Percentiles rank a stretch among this genome's conserved stretches.
phyloP scores from a whole-genome alignment of 148 eudicot species.

The Limonium bicolor region DNA sequence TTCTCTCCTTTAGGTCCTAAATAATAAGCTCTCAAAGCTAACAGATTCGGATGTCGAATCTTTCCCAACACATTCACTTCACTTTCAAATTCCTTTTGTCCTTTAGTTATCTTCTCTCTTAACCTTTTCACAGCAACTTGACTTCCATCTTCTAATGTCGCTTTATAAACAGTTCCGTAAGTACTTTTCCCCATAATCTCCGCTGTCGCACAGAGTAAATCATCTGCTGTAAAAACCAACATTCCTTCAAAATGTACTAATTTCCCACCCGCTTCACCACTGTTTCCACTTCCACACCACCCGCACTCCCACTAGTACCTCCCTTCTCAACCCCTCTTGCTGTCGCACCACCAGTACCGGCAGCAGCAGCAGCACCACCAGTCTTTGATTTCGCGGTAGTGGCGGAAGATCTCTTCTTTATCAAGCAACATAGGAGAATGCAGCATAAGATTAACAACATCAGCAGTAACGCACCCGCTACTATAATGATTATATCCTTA shows the following conservation, averaged over 20 bases:
- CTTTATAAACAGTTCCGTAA: constrained; percentile 86
- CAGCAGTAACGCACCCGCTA: constrained; percentile 48
- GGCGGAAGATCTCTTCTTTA: constrained; percentile 32
- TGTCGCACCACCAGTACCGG: too few species aligned
- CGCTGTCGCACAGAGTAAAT: constrained; percentile 82
- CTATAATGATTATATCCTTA: constrained; percentile 63
- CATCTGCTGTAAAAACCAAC: constrained; percentile 75
- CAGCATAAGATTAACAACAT: constrained; percentile 45
- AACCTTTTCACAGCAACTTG: constrained; percentile 81
- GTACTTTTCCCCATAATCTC: constrained; percentile 92
- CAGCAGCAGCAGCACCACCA: constrained; percentile 4
- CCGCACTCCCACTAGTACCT: not conserved
- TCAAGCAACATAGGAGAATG: constrained; percentile 47
- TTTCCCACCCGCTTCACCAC: constrained; percentile 65
- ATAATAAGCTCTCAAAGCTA: constrained; percentile 88
- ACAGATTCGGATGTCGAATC: constrained; percentile 66
- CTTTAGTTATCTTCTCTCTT: constrained; percentile 64
- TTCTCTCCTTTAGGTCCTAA: constrained; percentile 89
- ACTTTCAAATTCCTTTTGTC: constrained; percentile 63
- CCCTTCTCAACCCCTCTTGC: too few species aligned
- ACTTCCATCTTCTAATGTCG: constrained; percentile 72
- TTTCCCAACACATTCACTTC: constrained; percentile 74
- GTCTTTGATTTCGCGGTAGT: constrained; percentile 18
- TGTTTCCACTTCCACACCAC: constrained; percentile 23
- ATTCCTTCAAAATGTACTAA: constrained; percentile 82